phyloP scores from a whole-genome alignment of 768 basidiomycete genomes.

The Mycena albidolilacea region DNA sequence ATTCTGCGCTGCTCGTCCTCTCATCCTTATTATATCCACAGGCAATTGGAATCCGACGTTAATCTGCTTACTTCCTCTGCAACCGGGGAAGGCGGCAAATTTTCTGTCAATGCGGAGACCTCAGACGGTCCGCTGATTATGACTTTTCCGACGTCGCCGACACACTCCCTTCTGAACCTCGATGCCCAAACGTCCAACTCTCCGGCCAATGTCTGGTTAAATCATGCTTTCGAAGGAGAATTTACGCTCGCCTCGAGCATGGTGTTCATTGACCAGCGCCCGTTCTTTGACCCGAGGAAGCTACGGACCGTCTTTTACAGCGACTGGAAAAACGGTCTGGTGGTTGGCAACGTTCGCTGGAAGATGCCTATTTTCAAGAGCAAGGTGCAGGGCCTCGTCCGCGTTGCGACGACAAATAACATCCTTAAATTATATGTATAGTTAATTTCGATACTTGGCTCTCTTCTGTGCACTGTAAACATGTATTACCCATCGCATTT shows the following conservation, averaged over 20 bases:
- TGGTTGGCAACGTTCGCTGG: constrained; percentile 34
- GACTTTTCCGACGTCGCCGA: constrained; percentile 45
- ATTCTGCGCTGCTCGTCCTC: background rate
- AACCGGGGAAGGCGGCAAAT: constrained; percentile 45
- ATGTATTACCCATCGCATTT: background rate
- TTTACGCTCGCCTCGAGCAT: constrained; percentile 44
- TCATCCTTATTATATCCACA: background rate
- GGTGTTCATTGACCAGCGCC: constrained; percentile 34
- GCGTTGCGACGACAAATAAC: constrained; percentile 34
- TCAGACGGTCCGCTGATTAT: constrained; percentile 47
- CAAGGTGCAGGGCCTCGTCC: constrained; percentile 25
- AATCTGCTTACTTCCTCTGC: constrained; percentile 33
- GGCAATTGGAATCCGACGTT: constrained; percentile 30
- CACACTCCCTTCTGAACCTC: constrained; percentile 45
- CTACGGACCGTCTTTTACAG: constrained; percentile 36
- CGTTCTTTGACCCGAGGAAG: constrained; percentile 37
- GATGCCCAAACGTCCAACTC: constrained; percentile 47
- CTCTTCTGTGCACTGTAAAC: constrained; percentile 10
- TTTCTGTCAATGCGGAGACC: constrained; percentile 47
- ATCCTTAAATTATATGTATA: constrained; percentile 39
- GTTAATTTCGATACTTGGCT: background rate
- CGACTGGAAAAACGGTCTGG: constrained; percentile 30
- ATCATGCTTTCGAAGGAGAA: constrained; percentile 50
- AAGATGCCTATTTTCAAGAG: constrained; percentile 39
- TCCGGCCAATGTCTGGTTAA: constrained; percentile 47